phyloP scores from a whole-genome alignment of 768 basidiomycete genomes.

The Russula foetens region DNA sequence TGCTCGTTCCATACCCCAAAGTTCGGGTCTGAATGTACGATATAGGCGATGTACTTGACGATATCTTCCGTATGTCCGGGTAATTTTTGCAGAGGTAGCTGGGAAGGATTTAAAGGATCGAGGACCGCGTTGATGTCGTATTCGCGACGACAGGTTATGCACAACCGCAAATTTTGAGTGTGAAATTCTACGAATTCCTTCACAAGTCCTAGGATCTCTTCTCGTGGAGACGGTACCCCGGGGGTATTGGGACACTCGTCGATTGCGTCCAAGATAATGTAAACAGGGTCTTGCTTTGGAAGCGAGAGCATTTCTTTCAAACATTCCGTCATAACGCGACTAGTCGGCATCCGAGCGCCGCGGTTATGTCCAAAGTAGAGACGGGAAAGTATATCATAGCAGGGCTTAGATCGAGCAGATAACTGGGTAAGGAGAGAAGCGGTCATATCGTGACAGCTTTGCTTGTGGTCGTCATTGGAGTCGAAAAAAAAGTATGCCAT shows the following conservation, averaged over 20 bases:
- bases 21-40: background rate
- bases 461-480: background rate
- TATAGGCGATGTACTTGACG: background rate
- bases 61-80: background rate
- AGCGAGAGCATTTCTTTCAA: background rate
- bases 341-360: background rate
- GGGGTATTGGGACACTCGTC: background rate
- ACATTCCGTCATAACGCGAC: background rate
- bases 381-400: background rate
- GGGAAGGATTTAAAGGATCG: background rate
- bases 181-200: background rate
- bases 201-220: background rate
- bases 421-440: conserved; percentile 1
- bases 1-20: background rate
- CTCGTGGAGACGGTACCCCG: background rate
- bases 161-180: background rate
- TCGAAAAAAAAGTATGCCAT: conserved; percentile 1
- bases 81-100: background rate
- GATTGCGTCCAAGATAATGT: background rate
- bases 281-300: background rate
- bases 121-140: background rate
- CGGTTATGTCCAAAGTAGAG: background rate
- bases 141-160: background rate
- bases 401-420: background rate
- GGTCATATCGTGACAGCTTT: background rate